Conservation (phyloP, 169 alveolate genomes). For the Cyclospora cayetanensis region DNA sequence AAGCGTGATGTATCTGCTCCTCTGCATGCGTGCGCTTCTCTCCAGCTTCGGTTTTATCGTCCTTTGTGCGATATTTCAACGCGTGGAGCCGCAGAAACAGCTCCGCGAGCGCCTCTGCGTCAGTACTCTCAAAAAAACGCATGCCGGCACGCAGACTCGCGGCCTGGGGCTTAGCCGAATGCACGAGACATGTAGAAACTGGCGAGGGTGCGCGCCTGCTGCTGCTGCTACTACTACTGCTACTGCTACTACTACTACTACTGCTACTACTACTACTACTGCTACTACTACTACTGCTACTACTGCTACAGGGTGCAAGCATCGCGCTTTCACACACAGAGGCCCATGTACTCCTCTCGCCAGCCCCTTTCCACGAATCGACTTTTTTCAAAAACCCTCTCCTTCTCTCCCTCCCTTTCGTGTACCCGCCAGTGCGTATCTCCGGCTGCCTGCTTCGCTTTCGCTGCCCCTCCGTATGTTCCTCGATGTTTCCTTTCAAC, state of each 20-base stretch:
- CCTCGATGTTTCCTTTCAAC: too few relatives aligned
- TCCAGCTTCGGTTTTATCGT: slow-evolving; percentile 1
- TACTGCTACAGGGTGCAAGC: background rate
- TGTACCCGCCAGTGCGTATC: too few relatives aligned
- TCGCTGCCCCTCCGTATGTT: too few relatives aligned
- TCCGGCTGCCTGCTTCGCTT: too few relatives aligned
- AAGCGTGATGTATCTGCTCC: too few relatives aligned
- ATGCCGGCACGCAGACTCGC: background rate
- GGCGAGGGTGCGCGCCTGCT: background rate
- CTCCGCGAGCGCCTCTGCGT: background rate
- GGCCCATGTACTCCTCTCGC: too few relatives aligned
- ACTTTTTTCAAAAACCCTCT: too few relatives aligned
- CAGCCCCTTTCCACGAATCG: too few relatives aligned
- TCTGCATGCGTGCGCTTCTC: too few relatives aligned
- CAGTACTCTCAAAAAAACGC: background rate
- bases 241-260: background rate
- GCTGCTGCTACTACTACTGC: background rate
- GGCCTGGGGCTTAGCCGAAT: background rate
- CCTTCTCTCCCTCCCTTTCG: too few relatives aligned
- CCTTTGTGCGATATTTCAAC: background rate
- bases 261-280: background rate
- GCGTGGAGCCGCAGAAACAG: background rate
- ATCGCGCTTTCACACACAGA: too few relatives aligned
- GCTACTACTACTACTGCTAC: background rate
- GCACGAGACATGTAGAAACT: background rate